Conservation (phyloP, 2,329 filamentous ascomycete genomes). For the Cladophialophora yegresii region DNA sequence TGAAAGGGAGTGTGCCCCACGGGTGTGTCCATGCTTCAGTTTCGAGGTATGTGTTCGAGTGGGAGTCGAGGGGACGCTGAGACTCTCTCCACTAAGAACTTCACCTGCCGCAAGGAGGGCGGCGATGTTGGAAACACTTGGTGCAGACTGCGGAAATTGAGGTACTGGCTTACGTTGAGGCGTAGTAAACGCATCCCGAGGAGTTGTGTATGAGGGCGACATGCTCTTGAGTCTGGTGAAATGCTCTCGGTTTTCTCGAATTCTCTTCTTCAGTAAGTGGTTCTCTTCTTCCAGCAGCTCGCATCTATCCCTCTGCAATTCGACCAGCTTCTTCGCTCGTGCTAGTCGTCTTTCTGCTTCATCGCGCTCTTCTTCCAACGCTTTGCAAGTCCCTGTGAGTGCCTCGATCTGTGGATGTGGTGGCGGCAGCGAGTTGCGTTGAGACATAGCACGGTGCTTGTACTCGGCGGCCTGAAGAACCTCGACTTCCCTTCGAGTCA, state of each 20-base stretch:
- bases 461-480: slow-evolving; percentile 75
- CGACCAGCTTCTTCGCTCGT: slow-evolving; percentile 75
- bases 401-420: slow-evolving; percentile 61
- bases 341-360: slow-evolving; percentile 64
- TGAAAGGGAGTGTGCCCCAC: slow-evolving; percentile 79
- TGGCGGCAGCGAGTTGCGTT: slow-evolving; percentile 43
- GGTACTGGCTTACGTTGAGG: slow-evolving; percentile 47
- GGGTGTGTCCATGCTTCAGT: slow-evolving; percentile 64
- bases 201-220: slow-evolving; percentile 63
- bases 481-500: slow-evolving; percentile 85
- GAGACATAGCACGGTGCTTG: slow-evolving; percentile 49
- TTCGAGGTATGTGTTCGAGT: slow-evolving; percentile 53
- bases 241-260: slow-evolving; percentile 86
- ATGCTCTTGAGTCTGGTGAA: slow-evolving; percentile 64
- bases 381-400: slow-evolving; percentile 62
- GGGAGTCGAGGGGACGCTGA: slow-evolving; percentile 73
- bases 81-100: slow-evolving; percentile 75
- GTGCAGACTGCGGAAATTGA: slow-evolving; percentile 43
- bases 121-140: slow-evolving; percentile 60
- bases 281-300: slow-evolving; percentile 73
- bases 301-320: slow-evolving; percentile 74
- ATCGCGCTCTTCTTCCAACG: slow-evolving; percentile 60
- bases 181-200: slow-evolving; percentile 54
- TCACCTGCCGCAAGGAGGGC: slow-evolving; percentile 73
- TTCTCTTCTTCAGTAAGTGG: slow-evolving; percentile 74